Conservation (phyloP, 2,329 filamentous ascomycete species). For the Didymella sp. region DNA sequence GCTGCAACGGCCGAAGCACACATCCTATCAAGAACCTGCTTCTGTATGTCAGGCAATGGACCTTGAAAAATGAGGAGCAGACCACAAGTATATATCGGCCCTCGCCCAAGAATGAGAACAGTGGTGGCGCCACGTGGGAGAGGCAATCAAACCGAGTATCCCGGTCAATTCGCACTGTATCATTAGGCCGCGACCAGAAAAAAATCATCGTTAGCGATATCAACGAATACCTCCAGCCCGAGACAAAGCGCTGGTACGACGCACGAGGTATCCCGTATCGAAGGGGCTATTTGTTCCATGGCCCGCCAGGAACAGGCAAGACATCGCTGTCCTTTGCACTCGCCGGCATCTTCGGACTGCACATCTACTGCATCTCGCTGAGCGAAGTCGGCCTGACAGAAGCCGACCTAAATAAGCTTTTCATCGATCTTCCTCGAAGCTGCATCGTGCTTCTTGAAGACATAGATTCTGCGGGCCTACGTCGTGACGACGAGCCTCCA, state of each 20-base stretch:
- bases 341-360: conserved; percentile 56
- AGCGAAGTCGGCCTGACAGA: conserved; percentile 77
- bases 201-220: conserved; percentile 71
- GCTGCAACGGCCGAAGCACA: conserved; percentile 57
- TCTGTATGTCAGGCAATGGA: conserved; percentile 54
- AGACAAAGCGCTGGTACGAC: conserved; percentile 79
- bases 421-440: conserved; percentile 52
- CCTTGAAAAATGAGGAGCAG: conserved; percentile 51
- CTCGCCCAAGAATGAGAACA: conserved; percentile 48
- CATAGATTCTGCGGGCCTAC: conserved; percentile 57
- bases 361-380: conserved; percentile 56
- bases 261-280: conserved; percentile 86
- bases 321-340: conserved; percentile 56
- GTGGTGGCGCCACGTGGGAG: conserved; percentile 48
- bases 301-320: conserved; percentile 82
- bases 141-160: conserved; percentile 64
- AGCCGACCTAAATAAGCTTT: conserved; percentile 61
- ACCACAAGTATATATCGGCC: conserved; percentile 56
- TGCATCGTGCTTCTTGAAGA: conserved; percentile 58
- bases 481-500: conserved; percentile 42
- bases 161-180: conserved; percentile 76
- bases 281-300: conserved; percentile 81
- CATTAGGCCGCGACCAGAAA: conserved; percentile 73
- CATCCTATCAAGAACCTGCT: conserved; percentile 58
- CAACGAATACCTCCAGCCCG: conserved; percentile 77